Evolutionary conservation across 108 stramenopile species (phyloP).

Genomic region (Schizochytrium sp.): DNA sequence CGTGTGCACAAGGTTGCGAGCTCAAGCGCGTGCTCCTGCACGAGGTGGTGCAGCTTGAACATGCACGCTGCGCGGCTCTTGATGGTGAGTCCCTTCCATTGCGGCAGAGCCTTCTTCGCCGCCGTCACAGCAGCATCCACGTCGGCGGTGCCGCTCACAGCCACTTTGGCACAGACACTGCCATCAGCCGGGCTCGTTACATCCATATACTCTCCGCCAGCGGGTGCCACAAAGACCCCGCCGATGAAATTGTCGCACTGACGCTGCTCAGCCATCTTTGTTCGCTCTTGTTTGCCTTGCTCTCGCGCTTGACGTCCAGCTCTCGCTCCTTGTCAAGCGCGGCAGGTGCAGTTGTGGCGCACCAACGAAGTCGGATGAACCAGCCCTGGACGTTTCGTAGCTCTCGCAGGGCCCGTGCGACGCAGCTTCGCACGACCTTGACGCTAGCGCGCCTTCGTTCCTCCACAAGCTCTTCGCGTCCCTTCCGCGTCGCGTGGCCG

Average conservation of each 20-base stretch:
- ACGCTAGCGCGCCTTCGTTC: too few species aligned
- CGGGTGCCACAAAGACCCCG: background rate
- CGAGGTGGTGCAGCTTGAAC: constrained; percentile 77
- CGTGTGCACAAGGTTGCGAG: constrained; percentile 70
- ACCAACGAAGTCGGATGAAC: too few species aligned
- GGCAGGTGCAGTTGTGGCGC: too few species aligned
- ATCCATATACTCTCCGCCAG: background rate
- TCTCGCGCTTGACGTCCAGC: too few species aligned
- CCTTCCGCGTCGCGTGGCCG: too few species aligned
- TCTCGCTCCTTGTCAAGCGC: too few species aligned
- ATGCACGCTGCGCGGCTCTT: constrained; percentile 72
- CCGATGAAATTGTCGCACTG: background rate
- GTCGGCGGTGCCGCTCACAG: constrained; percentile 54
- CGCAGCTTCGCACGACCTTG: too few species aligned
- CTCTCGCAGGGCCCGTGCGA: too few species aligned
- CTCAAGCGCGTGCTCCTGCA: constrained; percentile 64
- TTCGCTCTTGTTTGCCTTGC: too few species aligned
- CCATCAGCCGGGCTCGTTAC: background rate
- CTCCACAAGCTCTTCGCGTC: too few species aligned
- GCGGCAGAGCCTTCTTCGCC: constrained; percentile 63
- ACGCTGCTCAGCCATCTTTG: too few species aligned
- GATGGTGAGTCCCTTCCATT: constrained; percentile 48
- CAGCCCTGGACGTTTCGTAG: too few species aligned
- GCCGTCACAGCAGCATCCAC: constrained; percentile 64
- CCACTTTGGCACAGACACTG: background rate